A percentile compares a stretch with the other conserved stretches of the same genome.
Evolutionary conservation across 495 filamentous ascomycete species (phyloP).

Genomic region (Tuber calosporum): DNA sequence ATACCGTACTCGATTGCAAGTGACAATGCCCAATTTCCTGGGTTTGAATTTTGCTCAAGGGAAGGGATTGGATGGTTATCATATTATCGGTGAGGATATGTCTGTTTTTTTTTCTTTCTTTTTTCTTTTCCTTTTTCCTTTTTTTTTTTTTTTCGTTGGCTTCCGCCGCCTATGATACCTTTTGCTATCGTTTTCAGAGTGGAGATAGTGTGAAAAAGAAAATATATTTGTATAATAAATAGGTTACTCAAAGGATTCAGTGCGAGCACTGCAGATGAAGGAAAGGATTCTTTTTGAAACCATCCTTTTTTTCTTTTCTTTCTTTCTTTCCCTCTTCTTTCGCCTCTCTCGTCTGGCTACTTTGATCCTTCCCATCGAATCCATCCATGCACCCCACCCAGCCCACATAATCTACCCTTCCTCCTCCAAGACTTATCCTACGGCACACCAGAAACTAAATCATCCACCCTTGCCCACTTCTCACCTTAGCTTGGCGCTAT

Average conservation of each 20-base stretch:
- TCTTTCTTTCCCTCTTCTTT: not conserved
- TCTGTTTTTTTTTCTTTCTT: not conserved
- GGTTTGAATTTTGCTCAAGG: conserved; percentile 6
- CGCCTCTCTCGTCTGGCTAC: not conserved
- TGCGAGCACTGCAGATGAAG: not conserved
- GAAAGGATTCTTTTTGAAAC: no score
- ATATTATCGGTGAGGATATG: conserved; percentile 1
- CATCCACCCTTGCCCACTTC: not conserved
- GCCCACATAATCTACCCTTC: not conserved
- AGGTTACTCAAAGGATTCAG: not conserved
- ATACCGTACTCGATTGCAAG: no score
- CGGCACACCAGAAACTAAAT: no score
- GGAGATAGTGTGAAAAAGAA: not conserved
- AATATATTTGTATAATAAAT: not conserved
- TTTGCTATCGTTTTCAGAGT: conserved; percentile 21
- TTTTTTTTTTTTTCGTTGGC: conserved; percentile 8
- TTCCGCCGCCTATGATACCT: conserved; percentile 8
- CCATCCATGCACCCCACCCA: conserved; percentile 1
- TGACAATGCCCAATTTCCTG: not conserved
- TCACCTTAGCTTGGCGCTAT: not conserved
- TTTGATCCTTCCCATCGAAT: not conserved
- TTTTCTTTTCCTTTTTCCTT: no score
- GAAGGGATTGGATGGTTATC: conserved; percentile 7
- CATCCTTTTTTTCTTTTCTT: not conserved
- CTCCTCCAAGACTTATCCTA: not conserved